Evolutionary conservation across 2,329 filamentous ascomycete genomes (phyloP), one percentile per base, ranked within the genome.

Genomic region (Stromatinia cepivora): DNA sequence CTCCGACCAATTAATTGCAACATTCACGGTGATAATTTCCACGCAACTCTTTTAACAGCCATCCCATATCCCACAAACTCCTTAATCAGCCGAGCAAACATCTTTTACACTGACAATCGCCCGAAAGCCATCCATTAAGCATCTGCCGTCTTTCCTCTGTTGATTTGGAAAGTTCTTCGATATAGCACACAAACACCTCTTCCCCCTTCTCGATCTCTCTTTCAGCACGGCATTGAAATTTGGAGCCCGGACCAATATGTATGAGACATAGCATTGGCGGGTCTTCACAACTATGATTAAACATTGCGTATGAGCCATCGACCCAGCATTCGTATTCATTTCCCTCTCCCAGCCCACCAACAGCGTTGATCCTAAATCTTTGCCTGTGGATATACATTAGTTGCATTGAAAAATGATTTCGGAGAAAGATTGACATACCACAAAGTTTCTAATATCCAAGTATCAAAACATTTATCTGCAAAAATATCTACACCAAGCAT

Each of bases 401-500:
- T 45, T 45, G 1, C 6, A 6, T 62, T 45, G n/a, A 31, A 4
- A 8, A 8, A n/a, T 4, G 25, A n/a, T 34, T n/a, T 4, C 22
- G 3, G 28, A 8, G 9, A 46, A 11, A 62, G 9, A 46, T 1
- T 31, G 20, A 42, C 11, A 13, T 53, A 53, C 61, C 62, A 53
- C 1, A 53, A n/a, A 28, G 46, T 65, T 42, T 53, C 17, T 15
- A 65, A 65, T 3, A 65, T 22, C 62, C 62, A 65, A 5, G 25
- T 17, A 28, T 53, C 62, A 50, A 50, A 63, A 9, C 31, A 45
- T 28, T 36, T 13, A 8, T 65, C 39, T 8, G 46, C 7, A 17
- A 65, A 53, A 3, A 42, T 22, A 65, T 65, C 46, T 13, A 65
- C 22, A 6, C 31, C 62, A 20, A 65, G 62, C 15, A n/a, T 11